These are phyloP conservation scores for Penicillium sp. DNA, from an alignment of 2,329 filamentous ascomycete genomes.

Conservation along the genomic window DNA sequence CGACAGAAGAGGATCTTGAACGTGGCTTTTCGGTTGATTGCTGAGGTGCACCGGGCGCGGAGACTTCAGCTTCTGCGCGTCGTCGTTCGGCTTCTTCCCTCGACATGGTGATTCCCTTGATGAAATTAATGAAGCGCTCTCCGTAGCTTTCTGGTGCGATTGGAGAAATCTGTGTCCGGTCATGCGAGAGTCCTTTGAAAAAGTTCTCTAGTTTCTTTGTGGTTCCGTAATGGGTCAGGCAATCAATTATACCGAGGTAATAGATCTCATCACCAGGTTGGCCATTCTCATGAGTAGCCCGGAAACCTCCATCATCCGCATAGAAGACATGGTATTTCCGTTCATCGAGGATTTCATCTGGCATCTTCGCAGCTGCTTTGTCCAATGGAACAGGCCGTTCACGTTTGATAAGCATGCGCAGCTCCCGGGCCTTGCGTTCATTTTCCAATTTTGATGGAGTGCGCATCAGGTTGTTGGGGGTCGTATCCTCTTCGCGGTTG, in stretches of 20 bases:
- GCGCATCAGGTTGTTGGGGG: slow-evolving; percentile 69
- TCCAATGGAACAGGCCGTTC: slow-evolving; percentile 94
- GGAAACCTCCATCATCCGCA: slow-evolving; percentile 87
- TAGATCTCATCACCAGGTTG: slow-evolving; percentile 86
- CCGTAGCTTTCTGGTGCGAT: slow-evolving; percentile 89
- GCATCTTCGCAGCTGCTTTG: slow-evolving; percentile 79
- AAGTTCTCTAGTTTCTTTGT: slow-evolving; percentile 96
- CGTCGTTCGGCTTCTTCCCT: slow-evolving; percentile 71
- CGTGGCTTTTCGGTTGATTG: slow-evolving; percentile 31
- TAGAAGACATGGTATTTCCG: slow-evolving; percentile 83
- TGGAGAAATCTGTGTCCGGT: slow-evolving; percentile 85
- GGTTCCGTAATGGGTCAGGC: slow-evolving; percentile 90
- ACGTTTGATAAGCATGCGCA: slow-evolving; percentile 87
- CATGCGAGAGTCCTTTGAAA: slow-evolving; percentile 86
- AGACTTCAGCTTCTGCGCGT: slow-evolving; percentile 32
- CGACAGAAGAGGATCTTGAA: slow-evolving; percentile 45
- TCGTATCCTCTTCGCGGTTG: slow-evolving; percentile 62
- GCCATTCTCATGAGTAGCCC: slow-evolving; percentile 89
- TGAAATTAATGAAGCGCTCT: slow-evolving; percentile 90
- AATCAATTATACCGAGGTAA: slow-evolving; percentile 97
- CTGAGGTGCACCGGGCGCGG: slow-evolving; percentile 15
- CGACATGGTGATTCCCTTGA: slow-evolving; percentile 86
- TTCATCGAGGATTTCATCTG: slow-evolving; percentile 78
- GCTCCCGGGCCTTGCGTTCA: slow-evolving; percentile 82
- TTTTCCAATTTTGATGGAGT: slow-evolving; percentile 94